phyloP scores from a whole-genome alignment of 352 stramenopile species.

The Pythium dissimile region DNA sequence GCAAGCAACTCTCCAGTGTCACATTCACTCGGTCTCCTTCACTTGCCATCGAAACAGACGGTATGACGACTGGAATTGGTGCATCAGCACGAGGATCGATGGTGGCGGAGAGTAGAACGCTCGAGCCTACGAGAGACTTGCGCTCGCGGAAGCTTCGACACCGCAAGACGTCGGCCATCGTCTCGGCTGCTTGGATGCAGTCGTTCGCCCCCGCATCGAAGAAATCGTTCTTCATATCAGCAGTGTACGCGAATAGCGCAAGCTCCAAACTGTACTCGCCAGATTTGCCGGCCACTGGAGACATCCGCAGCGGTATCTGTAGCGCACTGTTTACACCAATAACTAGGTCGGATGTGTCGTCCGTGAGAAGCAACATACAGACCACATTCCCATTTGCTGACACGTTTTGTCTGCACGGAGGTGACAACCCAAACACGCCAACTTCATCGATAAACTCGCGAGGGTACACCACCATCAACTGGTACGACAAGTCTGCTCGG shows the following conservation, averaged over 20 bases:
- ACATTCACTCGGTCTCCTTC: constrained; percentile 7
- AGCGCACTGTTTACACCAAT: background rate
- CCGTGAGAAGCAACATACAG: background rate
- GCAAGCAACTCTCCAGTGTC: background rate
- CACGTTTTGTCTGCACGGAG: background rate
- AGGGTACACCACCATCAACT: constrained; percentile 10
- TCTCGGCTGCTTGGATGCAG: background rate
- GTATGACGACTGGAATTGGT: background rate
- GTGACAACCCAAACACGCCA: background rate
- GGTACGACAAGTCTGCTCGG: background rate
- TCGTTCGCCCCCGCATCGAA: background rate
- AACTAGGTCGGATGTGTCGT: too few species aligned
- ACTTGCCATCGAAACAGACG: background rate
- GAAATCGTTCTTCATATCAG: constrained; percentile 7
- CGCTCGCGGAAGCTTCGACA: constrained; percentile 22
- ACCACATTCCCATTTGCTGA: background rate
- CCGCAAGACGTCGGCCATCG: background rate
- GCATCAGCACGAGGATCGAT: constrained; percentile 10
- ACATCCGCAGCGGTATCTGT: background rate
- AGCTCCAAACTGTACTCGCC: constrained; percentile 7
- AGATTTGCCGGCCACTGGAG: constrained; percentile 1
- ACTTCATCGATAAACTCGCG: background rate
- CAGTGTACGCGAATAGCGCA: constrained; percentile 4
- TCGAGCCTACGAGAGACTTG: constrained; percentile 15
- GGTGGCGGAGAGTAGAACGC: background rate